A percentile compares a stretch with the other conserved stretches of the same genome.
These are phyloP conservation scores for Melastoma malabathricum DNA, from an alignment of 345 rosid species.

Conservation along the genomic window DNA sequence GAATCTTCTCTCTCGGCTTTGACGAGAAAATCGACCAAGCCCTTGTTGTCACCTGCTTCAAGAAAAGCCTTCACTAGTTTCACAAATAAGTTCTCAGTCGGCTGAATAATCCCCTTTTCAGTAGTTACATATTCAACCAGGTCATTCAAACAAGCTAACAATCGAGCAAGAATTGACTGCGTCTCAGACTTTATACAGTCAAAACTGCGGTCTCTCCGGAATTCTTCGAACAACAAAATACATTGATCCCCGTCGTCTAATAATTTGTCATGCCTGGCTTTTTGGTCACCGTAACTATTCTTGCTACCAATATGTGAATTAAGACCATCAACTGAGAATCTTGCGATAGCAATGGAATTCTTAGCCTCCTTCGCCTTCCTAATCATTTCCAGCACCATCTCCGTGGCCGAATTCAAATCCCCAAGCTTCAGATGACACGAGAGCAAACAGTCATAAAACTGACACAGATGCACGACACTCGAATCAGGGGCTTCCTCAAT, in stretches of 20 bases:
- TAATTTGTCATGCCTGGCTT: constrained; percentile 9
- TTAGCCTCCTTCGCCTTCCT: constrained; percentile 59
- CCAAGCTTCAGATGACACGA: constrained; percentile 73
- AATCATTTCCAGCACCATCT: constrained; percentile 85
- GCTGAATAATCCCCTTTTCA: constrained; percentile 66
- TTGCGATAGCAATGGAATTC: constrained; percentile 62
- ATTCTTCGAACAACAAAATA: constrained; percentile 39
- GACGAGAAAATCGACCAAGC: constrained; percentile 58
- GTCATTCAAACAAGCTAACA: constrained; percentile 41
- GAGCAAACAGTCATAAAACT: constrained; percentile 65
- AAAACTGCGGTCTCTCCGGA: constrained; percentile 40
- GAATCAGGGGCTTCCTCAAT: constrained; percentile 63
- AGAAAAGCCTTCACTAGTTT: constrained; percentile 73
- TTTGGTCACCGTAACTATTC: constrained; percentile 9
- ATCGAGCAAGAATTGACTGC: constrained; percentile 31
- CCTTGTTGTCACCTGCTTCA: constrained; percentile 59
- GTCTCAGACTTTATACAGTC: constrained; percentile 50
- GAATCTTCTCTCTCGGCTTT: constrained; percentile 63
- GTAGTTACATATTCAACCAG: constrained; percentile 55
- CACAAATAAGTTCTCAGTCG: constrained; percentile 53
- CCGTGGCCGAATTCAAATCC: constrained; percentile 68
- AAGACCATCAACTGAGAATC: constrained; percentile 13
- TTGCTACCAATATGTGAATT: constrained; percentile 11
- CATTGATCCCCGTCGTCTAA: constrained; percentile 6
- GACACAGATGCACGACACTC: constrained; percentile 56